Evolutionary conservation across 2,329 filamentous ascomycete species (phyloP).

Genomic region (Sporothrix inflata): DNA sequence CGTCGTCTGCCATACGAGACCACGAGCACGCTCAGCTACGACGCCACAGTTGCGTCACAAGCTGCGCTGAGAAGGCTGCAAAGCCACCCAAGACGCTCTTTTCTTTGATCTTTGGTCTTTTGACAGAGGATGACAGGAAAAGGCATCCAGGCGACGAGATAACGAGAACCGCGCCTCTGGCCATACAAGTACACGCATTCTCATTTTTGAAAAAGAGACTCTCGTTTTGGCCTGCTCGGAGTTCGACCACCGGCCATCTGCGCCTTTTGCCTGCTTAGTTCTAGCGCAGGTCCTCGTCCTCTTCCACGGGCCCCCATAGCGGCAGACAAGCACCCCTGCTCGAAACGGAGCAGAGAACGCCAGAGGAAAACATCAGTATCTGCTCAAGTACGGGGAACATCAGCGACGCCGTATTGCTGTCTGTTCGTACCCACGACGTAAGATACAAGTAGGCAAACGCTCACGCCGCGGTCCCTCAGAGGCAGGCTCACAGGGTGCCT

Average conservation of each 20-base stretch:
- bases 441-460: background rate
- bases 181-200: background rate
- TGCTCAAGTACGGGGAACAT: background rate
- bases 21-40: background rate
- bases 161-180: background rate
- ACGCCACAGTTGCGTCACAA: slow-evolving; percentile 14
- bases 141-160: background rate
- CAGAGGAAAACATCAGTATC: background rate
- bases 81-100: background rate
- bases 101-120: background rate
- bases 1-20: background rate
- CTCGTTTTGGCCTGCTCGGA: background rate
- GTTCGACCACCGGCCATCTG: slow-evolving; percentile 15
- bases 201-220: background rate
- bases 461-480: background rate
- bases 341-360: background rate
- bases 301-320: background rate
- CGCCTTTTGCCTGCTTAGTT: background rate
- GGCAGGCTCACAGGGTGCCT: background rate
- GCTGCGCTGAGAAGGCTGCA: background rate
- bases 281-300: background rate
- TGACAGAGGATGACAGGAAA: background rate
- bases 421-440: background rate
- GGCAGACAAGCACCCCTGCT: slow-evolving; percentile 2
- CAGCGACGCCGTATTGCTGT: background rate